A percentile compares a stretch with the other conserved stretches of the same genome.
Evolutionary conservation across 2,329 filamentous ascomycete genomes (phyloP).

Genomic region (Penicillium verrucosum): DNA sequence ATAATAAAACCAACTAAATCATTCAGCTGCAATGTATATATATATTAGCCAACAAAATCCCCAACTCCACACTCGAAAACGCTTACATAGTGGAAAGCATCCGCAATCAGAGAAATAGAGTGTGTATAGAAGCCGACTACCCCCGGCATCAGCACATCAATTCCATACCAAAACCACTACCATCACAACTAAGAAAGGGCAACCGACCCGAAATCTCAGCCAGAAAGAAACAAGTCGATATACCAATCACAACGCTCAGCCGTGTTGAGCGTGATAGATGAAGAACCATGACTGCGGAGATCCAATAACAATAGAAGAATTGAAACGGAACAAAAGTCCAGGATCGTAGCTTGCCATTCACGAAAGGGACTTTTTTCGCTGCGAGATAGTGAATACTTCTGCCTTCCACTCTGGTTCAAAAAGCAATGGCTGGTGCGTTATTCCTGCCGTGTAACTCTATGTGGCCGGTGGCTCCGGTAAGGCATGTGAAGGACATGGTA

Average conservation of each 20-base stretch:
- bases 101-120: slow-evolving; percentile 69
- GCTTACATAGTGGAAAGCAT: slow-evolving; percentile 73
- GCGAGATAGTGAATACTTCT: background rate
- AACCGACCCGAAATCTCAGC: slow-evolving; percentile 31
- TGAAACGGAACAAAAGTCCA: background rate
- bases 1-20: slow-evolving; percentile 68
- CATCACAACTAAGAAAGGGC: background rate
- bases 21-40: slow-evolving; percentile 53
- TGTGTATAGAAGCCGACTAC: slow-evolving; percentile 66
- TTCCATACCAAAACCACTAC: background rate
- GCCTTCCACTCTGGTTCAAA: slow-evolving; percentile 2
- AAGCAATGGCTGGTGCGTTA: slow-evolving; percentile 4
- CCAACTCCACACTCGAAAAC: background rate
- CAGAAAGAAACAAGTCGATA: slow-evolving; percentile 33
- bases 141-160: slow-evolving; percentile 2
- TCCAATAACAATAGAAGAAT: background rate
- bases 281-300: slow-evolving; percentile 20
- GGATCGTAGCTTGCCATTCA: background rate
- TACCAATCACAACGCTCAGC: slow-evolving; percentile 29
- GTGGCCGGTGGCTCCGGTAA: slow-evolving; percentile 1
- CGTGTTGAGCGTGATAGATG: slow-evolving; percentile 31
- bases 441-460: slow-evolving; percentile 13
- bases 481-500: slow-evolving; percentile 11
- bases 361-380: background rate
- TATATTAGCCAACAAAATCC: slow-evolving; percentile 8